phyloP scores from a whole-genome alignment of 331 rosid genomes.

The Acacia pycnantha region DNA sequence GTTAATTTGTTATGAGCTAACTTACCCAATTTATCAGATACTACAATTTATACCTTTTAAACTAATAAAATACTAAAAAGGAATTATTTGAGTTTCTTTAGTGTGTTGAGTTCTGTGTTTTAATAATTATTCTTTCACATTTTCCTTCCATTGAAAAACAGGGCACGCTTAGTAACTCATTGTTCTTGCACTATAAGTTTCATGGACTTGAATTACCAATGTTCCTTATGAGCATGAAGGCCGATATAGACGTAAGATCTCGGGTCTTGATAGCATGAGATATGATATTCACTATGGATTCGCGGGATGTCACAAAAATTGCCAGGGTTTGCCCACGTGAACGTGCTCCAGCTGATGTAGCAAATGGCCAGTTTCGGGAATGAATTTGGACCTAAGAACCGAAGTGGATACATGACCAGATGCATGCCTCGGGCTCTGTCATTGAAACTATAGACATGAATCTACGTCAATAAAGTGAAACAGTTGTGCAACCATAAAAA shows the following conservation, averaged over 20 bases:
- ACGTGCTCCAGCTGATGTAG: neutral
- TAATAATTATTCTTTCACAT: neutral
- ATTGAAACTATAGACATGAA: neutral
- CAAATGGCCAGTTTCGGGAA: neutral
- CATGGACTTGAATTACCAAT: neutral
- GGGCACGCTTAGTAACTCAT: neutral
- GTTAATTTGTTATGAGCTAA: neutral
- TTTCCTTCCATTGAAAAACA: too few relatives aligned
- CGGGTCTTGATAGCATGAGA: neutral
- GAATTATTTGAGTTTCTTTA: neutral
- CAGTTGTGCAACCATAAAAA: neutral
- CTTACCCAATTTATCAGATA: neutral
- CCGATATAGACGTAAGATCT: neutral
- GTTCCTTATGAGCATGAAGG: neutral
- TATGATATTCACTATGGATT: neutral
- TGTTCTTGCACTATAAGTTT: neutral
- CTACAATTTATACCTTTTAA: too few relatives aligned
- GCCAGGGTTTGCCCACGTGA: neutral
- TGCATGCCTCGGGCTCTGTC: neutral
- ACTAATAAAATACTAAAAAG: too few relatives aligned
- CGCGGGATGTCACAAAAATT: neutral
- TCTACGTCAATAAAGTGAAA: neutral
- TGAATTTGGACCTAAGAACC: neutral
- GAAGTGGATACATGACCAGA: neutral
- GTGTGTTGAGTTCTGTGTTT: neutral